Evolutionary conservation across 805 yeast species (phyloP).

Genomic region (Clavispora santaluciae): DNA sequence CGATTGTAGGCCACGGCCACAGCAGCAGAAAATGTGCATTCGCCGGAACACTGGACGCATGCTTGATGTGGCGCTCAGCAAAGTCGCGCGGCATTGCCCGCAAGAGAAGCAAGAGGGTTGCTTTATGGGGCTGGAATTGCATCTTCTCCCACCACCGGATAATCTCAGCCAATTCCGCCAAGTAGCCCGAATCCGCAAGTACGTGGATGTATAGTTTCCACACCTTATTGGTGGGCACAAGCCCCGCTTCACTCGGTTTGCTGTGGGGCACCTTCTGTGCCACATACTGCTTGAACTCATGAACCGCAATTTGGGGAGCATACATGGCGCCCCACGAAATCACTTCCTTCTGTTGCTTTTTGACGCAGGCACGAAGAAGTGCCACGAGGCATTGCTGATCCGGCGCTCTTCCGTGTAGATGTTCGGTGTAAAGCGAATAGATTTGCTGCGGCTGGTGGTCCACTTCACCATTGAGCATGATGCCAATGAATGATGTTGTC

Average conservation of each 20-base stretch:
- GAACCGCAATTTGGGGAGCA: conserved; percentile 58
- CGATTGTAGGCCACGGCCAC: conserved; percentile 18
- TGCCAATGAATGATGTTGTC: conserved; percentile 25
- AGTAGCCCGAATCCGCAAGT: conserved; percentile 43
- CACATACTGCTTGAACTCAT: conserved; percentile 48
- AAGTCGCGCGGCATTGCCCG: conserved; percentile 32
- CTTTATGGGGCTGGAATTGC: conserved; percentile 36
- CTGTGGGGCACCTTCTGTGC: conserved; percentile 8
- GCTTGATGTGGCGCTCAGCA: conserved; percentile 34
- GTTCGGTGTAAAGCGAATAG: conserved; percentile 24
- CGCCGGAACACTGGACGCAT: conserved; percentile 16
- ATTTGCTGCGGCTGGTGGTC: conserved; percentile 23
- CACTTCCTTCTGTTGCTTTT: conserved; percentile 12
- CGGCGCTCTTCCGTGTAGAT: conserved; percentile 20
- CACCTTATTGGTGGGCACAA: conserved; percentile 43
- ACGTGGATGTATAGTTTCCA: conserved; percentile 52
- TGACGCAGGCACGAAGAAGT: conserved; percentile 45
- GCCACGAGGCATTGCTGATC: conserved; percentile 34
- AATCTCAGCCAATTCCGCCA: conserved; percentile 45
- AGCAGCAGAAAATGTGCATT: conserved; percentile 1
- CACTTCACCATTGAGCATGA: conserved; percentile 36
- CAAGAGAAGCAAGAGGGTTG: conserved; percentile 38
- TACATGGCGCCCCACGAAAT: conserved; percentile 46
- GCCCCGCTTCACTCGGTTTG: neutral
- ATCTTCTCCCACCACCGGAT: conserved; percentile 53